Evolutionary conservation across 2,329 filamentous ascomycete species (phyloP), one percentile per base, ranked within the genome.

Genomic region (Ophiostoma ips): DNA sequence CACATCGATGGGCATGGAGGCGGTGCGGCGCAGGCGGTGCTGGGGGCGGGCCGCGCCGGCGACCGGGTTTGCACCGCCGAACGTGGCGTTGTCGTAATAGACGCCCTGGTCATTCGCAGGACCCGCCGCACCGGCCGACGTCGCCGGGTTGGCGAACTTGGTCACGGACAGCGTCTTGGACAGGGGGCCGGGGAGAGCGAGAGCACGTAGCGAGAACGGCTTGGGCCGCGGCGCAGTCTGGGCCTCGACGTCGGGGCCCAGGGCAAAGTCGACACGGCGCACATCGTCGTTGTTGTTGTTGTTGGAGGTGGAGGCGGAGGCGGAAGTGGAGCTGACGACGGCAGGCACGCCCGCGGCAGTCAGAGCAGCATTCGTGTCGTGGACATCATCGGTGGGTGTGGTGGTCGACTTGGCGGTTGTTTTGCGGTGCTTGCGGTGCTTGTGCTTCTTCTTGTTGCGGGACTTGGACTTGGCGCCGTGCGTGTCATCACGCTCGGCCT

Each of bases 131-230:
- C n/a, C 34, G 13, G 46, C 18, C 8, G 35, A 11, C 3, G 48
- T 50, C 2, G 44, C 41, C 2, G 37, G 28, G 18, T 35, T n/a
- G 40, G 53, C 65, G 56, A 82, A 81, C 52, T 80, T 76, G 49
- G 73, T 80, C 60, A 76, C 75, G 1, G 76, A 73, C 2, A 81
- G 68, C 30, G 77, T 68, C 53, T 74, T 77, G 3, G 76, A 71
- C 21, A 69, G 67, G 7, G 53, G 46, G 15, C 76, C 73, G 21
- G 73, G 68, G 33, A 71, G 63, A 35, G 68, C 67, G 15, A 56
- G 43, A 3, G 52, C 34, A 36, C 71, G 70, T 19, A 74, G 57
- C 52, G 68, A 58, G 49, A 63, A 63, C 2, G 61, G 60, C 52
- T 57, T 59, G 6, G 57, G 49, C 1, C 51, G 52, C 56, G 62